Conservation (phyloP, 1,284 basidiomycete species). For the Leccinum pachyderme region DNA sequence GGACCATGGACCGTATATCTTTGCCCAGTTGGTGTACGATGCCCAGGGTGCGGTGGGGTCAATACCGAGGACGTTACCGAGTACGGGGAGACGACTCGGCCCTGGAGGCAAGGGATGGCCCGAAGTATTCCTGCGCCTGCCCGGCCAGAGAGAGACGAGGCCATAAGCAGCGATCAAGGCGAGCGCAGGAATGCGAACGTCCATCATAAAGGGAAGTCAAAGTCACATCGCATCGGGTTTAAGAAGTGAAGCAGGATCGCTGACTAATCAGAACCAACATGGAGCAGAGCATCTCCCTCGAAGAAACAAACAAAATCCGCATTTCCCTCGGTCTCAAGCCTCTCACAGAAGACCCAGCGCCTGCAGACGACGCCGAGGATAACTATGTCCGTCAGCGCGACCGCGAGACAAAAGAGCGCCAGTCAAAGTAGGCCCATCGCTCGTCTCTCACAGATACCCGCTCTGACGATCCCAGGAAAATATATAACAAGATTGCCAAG, state of each 20-base stretch:
- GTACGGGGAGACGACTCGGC: slow-evolving; percentile 25
- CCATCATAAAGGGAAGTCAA: slow-evolving; percentile 6
- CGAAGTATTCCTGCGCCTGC: not conserved
- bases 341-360: slow-evolving; percentile 73
- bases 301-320: slow-evolving; percentile 98
- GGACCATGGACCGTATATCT: slow-evolving; percentile 17
- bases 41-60: slow-evolving; percentile 22
- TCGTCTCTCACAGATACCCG: slow-evolving; percentile 13
- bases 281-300: slow-evolving; percentile 89
- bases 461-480: slow-evolving; percentile 51
- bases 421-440: slow-evolving; percentile 61
- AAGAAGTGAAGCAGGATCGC: slow-evolving; percentile 3
- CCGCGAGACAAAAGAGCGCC: slow-evolving; percentile 67
- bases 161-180: slow-evolving; percentile 8
- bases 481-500: slow-evolving; percentile 85
- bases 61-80: slow-evolving; percentile 29
- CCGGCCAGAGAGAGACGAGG: slow-evolving; percentile 12
- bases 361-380: slow-evolving; percentile 69
- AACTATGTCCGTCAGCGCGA: slow-evolving; percentile 79
- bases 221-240: not conserved
- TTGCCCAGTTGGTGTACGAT: slow-evolving; percentile 29
- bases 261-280: slow-evolving; percentile 38
- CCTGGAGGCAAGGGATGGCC: slow-evolving; percentile 26
- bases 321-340: slow-evolving; percentile 93
- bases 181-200: slow-evolving; percentile 13